Evolutionary conservation across 805 yeast species (phyloP).

Genomic region (Ogataea degrootiae): DNA sequence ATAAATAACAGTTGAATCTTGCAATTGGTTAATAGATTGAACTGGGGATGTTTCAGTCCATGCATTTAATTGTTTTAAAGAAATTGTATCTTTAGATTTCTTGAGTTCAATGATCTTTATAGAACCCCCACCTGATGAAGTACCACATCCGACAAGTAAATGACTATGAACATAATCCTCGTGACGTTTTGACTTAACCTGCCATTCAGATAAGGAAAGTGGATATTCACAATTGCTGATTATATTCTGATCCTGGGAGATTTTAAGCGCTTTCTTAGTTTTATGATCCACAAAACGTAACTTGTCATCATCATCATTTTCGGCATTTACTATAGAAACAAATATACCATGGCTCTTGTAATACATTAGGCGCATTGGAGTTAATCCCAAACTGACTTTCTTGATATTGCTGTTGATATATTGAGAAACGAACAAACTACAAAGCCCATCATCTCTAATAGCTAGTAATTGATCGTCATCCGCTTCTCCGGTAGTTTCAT

Average conservation of each 20-base stretch:
- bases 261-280: conserved; percentile 6
- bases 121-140: conserved; percentile 13
- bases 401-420: conserved; percentile 16
- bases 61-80: conserved; percentile 11
- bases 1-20: conserved; percentile 23
- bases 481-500: conserved; percentile 1
- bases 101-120: conserved; percentile 27
- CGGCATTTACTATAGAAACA: conserved; percentile 13
- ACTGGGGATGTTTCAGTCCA: conserved; percentile 21
- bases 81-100: conserved; percentile 9
- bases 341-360: conserved; percentile 19
- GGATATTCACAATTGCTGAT: conserved; percentile 25
- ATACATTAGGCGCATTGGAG: conserved; percentile 26
- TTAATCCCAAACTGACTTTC: conserved; percentile 19
- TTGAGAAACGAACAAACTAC: conserved; percentile 17
- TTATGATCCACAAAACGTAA: conserved; percentile 23
- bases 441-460: conserved; percentile 32
- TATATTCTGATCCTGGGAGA: conserved; percentile 1
- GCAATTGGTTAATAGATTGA: conserved; percentile 17
- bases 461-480: conserved; percentile 20
- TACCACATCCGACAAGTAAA: conserved; percentile 31
- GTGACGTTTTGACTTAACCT: conserved; percentile 17
- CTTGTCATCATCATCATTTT: conserved; percentile 6
- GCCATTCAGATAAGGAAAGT: conserved; percentile 31
- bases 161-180: conserved; percentile 20